Base-by-base conservation (phyloP, 768 basidiomycete genomes). In the Cystofilobasidium bisporidii region DNA sequence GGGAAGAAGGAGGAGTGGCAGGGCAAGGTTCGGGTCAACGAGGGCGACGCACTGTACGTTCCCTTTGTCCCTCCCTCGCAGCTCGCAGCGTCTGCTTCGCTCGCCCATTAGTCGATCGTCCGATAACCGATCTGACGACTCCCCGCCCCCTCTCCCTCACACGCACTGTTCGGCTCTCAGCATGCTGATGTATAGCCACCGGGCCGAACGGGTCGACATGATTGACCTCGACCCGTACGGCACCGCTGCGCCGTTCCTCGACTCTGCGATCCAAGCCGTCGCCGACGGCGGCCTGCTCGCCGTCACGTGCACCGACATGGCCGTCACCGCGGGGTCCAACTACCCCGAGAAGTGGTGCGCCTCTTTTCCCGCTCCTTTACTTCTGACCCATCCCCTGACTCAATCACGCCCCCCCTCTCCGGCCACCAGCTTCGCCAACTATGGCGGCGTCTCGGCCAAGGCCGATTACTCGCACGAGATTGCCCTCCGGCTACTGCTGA, bases 141-240 rank as follows among this genome's bases (percentile, higher is more conserved):
- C 20, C 32, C 30, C 26, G 15, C 32, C 38, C 20, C 26, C 20
- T 58, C 3, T 9, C 17, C 17, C 63, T 56, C 56, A 17, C 22
- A 1, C 53, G 26, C 30, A 26, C 59, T n/a, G n/a, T n/a, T n/a
- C n/a, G n/a, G 20, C 59, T 28, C 5, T 0, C 66, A 96, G 93
- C 73, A 82, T 87, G 3, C 79, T 92, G 61, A 91, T 99, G 89
- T 98, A 96, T 75, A 82, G 82, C 57, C 91, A 92, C 74, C 86
- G 92, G 45, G 80, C 84, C 33, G 78, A 81, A 15, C 84, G 86
- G 2, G 92, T 97, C 24, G 93, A 98, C 71, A 89, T 89, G 33
- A 86, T 99, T n/a, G 96, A 99, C 76, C 82, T 99, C 32, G 96
- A 99, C 75, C 96, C 96, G 0, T 99, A 98, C 73, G 96, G 96